A percentile compares a stretch with the other conserved stretches of the same genome.
Conservation (phyloP, 1,284 basidiomycete species). For the Cryptococcus sp. region DNA sequence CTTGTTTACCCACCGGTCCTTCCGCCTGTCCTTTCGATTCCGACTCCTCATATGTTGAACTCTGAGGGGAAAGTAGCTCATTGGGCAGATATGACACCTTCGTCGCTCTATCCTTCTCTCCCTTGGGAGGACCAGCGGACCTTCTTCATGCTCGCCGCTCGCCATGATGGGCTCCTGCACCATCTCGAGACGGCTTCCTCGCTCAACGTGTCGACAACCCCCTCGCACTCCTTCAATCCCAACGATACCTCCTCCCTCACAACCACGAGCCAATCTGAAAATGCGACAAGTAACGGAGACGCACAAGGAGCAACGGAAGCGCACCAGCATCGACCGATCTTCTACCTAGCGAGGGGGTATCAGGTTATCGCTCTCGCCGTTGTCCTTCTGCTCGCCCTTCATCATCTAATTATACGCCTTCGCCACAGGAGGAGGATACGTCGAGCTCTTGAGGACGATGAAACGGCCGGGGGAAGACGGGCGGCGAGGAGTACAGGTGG, state of each 20-base stretch:
- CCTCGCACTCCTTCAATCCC: background rate
- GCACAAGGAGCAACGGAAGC: background rate
- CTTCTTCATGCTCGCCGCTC: background rate
- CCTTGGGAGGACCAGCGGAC: background rate
- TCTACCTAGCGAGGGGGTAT: background rate
- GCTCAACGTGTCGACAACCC: no score
- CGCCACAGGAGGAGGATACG: background rate
- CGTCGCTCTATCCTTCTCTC: background rate
- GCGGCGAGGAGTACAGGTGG: no score
- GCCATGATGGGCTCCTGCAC: background rate
- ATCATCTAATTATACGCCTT: background rate
- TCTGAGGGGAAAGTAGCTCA: no score
- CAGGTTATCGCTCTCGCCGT: background rate
- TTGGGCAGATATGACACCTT: background rate
- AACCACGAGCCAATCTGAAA: background rate
- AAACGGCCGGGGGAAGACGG: no score
- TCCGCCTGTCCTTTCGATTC: background rate
- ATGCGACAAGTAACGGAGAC: background rate
- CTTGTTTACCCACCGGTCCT: background rate
- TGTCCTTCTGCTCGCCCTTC: constrained; percentile 4
- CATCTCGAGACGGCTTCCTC: background rate
- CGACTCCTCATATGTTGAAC: no score
- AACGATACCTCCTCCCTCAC: background rate
- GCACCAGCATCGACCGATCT: background rate
- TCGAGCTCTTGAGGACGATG: background rate